Percentiles rank a stretch among this genome's conserved stretches.
These are phyloP conservation scores for Rostrohypoxylon terebratum DNA, from an alignment of 495 filamentous ascomycete genomes.

Conservation along the genomic window DNA sequence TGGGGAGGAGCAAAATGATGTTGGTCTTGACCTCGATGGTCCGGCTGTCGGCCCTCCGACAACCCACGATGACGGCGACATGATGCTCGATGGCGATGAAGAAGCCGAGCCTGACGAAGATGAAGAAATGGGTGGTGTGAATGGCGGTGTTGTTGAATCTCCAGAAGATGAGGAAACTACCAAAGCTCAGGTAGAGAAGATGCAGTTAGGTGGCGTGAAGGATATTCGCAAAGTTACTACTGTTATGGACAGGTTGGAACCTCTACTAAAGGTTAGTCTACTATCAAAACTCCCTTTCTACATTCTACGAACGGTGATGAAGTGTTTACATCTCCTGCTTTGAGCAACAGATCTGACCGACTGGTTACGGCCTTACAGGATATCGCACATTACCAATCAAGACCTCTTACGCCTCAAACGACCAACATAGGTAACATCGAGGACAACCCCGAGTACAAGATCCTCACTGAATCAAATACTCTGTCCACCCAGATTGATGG, in stretches of 20 bases:
- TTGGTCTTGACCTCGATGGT: constrained; percentile 51
- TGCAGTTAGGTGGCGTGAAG: constrained; percentile 75
- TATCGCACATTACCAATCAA: constrained; percentile 78
- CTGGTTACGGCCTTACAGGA: constrained; percentile 67
- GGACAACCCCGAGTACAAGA: constrained; percentile 87
- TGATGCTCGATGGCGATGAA: constrained; percentile 60
- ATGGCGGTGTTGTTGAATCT: constrained; percentile 54
- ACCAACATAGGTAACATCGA: constrained; percentile 78
- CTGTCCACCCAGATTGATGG: constrained; percentile 90
- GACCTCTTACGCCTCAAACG: constrained; percentile 71
- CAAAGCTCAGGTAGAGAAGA: constrained; percentile 80
- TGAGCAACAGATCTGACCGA: constrained; percentile 69
- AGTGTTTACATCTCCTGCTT: constrained; percentile 62
- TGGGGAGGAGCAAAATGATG: constrained; percentile 65
- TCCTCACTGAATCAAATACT: constrained; percentile 83
- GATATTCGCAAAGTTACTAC: constrained; percentile 80
- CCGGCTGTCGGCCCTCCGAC: constrained; percentile 43
- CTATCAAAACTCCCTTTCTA: constrained; percentile 29
- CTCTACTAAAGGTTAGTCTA: constrained; percentile 78
- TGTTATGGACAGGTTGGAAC: constrained; percentile 80
- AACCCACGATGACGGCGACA: constrained; percentile 50
- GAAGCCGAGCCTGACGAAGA: constrained; percentile 63
- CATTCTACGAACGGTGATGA: constrained; percentile 42
- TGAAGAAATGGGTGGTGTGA: constrained; percentile 65
- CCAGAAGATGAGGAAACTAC: constrained; percentile 74